Base-by-base conservation (phyloP, 2,329 filamentous ascomycete genomes). In the Xylariaceae sp. region DNA sequence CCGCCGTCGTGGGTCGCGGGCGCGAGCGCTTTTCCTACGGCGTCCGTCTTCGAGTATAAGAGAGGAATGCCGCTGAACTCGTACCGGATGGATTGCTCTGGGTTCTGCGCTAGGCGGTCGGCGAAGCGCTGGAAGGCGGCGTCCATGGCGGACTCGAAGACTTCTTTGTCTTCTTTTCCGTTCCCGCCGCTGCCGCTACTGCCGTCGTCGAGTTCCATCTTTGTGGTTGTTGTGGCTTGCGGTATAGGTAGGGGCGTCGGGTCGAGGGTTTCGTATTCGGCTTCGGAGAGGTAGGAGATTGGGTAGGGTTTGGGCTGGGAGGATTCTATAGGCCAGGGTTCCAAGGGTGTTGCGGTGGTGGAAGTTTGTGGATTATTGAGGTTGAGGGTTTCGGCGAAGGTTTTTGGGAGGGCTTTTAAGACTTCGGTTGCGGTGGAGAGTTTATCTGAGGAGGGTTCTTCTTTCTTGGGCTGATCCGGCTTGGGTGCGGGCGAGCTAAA, bases 181-280 rank as follows among this genome's bases (percentile, higher is more conserved):
- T 65, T 52, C 47, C 65, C 45, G 37, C 61, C 48, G 1, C 58
- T 50, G 8, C 54, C 49, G 2, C 53, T 55, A 5, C 61, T 60
- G 19, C 67, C 66, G 20, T 67, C 64, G 49, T 73, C 71, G 8
- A 72, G 48, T 37, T 78, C 74, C 59, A 79, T 73, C 8, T 71
- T 68, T 12, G 73, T 67, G 45, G 77, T 71, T 12, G 70, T 70
- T 27, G 77, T 72, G 12, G 70, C 70, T 29, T 69, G 64, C 48
- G 72, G 73, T 27, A 75, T 75, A 35, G 77, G 75, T 22, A 68
- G 67, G 0, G 77, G 76, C 2, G 62, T 72, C 58, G 55, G 82
- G 50, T 88, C 88, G 21, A 97, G 78, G 4, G 86, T 87, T 67
- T 98, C 93, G 68, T 88, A 95, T 61, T 95, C 92, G 41, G 92